Evolutionary conservation across 164 flowering plant species (phyloP), one percentile per base, ranked within the genome.

Genomic region (Buxus sempervirens): DNA sequence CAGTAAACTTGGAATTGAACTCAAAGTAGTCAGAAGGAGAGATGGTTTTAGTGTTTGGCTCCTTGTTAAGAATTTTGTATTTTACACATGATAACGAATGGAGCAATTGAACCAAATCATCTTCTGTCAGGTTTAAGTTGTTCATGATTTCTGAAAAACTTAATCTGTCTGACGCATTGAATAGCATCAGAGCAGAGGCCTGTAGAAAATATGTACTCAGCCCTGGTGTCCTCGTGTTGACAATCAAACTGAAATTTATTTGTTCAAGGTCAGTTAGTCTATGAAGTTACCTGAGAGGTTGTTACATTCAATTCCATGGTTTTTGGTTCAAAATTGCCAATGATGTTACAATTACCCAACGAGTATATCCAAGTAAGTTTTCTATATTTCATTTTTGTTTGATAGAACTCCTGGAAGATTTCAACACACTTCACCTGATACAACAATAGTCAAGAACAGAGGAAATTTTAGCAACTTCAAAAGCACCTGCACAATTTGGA

Each of bases 341-440:
- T 86, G 51, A 93, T 75, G 75, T 88, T 85, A 73, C 96, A 91
- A 23, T 87, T 93, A 23, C 97, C 98, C 74, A 93, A 67, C 0
- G 98, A 93, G 77, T 88, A 91, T 67, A 91, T 89, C 97, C 98
- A 93, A 18, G 97, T 90, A 36, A 93, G 94, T 65, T 93, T 93
- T 66, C 97, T 76, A 75, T 87, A 90, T 71, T 91, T 89, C 0
- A 97, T 89, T 77, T 90, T 91, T 23, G 90, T 81, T 67, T 90
- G 86, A 67, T 93, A 93, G 71, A 88, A 93, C 70, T 86, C 92
- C 75, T 70, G 83, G 76, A 93, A 93, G 66, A 91, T 90, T 71
- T 93, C 94, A 41, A 93, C 94, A 56, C 96, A 91, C 73, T 76
- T 79, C 6, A 86, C 94, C 98, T 93, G 76, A 48, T 69, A 58